Evolutionary conservation across 2,329 filamentous ascomycete species (phyloP), one percentile per base, ranked within the genome.

Genomic region (Triangularia verruculosa): DNA sequence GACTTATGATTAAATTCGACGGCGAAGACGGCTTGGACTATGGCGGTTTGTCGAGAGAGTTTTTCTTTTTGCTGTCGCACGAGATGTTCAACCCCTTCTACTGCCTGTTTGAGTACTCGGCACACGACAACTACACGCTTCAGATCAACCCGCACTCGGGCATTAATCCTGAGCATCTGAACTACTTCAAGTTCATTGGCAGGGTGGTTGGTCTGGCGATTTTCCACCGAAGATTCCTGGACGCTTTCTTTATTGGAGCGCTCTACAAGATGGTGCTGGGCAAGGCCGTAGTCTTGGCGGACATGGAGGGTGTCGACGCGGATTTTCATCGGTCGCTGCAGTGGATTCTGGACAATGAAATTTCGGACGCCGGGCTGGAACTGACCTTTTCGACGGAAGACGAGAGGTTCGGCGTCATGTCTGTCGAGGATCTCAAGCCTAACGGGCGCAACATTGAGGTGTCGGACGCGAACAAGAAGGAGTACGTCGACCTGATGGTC

Each of bases 31-130:
- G 95, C 78, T 81, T 99, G 66, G 95, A 99, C 78, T 99, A 99
- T 74, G 95, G 95, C 77, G 95, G 95, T 83, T 85, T 99, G 62
- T 99, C 95, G 34, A 86, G 93, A 85, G 95, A 99, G 79, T 99
- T 99, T 83, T 99, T 99, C 84, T 99, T 99, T 87, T 83, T 99
- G 47, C 86, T 99, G 61, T 98, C 94, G 15, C 95, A 99, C 79
- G 95, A 99, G 82, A 99, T 99, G 95, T 99, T 99, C 82, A 99
- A 99, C 78, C 95, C 95, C 30, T 99, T 99, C 80, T 99, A 99
- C 82, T 99, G 95, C 77, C 84, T 99, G 61, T 99, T 99, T 82
- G 95, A 99, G 80, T 99, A 99, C 78, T 98, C 95, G 25, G 95
- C 95, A 43, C 95, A 99, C 82, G 95, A 99, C 86, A 99, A 99